Conservation (phyloP, 2,329 filamentous ascomycete genomes). For the Cryphonectria carpinicola region DNA sequence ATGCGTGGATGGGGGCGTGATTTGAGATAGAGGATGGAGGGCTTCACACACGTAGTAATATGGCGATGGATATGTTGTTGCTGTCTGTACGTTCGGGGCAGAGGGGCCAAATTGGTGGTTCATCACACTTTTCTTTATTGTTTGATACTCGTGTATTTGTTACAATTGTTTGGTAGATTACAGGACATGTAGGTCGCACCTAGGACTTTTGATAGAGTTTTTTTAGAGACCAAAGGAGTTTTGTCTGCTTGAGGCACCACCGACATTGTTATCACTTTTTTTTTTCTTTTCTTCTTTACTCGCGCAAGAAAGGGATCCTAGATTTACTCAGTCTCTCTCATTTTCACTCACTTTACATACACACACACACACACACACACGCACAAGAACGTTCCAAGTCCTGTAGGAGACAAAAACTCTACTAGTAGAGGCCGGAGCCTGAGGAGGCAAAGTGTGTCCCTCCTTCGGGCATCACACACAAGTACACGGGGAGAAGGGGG, state of each 20-base stretch:
- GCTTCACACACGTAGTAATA: neutral
- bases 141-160: slow-evolving; percentile 4
- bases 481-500: neutral
- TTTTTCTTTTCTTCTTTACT: neutral
- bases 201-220: slow-evolving; percentile 1
- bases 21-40: neutral
- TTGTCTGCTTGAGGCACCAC: neutral
- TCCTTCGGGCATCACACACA: neutral
- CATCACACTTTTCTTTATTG: neutral
- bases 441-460: neutral
- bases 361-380: neutral
- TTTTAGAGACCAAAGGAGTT: neutral
- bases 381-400: neutral
- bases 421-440: neutral
- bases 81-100: neutral
- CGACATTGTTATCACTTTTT: neutral
- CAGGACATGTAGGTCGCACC: neutral
- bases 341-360: neutral
- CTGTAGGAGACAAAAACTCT: neutral
- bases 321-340: no score
- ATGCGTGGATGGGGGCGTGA: neutral
- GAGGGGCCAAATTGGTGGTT: neutral
- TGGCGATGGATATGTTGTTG: neutral
- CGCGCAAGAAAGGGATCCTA: no score
- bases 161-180: neutral